These are phyloP conservation scores for Tripterygium wilfordii DNA, from an alignment of 177 flowering plant species.

Conservation along the genomic window DNA sequence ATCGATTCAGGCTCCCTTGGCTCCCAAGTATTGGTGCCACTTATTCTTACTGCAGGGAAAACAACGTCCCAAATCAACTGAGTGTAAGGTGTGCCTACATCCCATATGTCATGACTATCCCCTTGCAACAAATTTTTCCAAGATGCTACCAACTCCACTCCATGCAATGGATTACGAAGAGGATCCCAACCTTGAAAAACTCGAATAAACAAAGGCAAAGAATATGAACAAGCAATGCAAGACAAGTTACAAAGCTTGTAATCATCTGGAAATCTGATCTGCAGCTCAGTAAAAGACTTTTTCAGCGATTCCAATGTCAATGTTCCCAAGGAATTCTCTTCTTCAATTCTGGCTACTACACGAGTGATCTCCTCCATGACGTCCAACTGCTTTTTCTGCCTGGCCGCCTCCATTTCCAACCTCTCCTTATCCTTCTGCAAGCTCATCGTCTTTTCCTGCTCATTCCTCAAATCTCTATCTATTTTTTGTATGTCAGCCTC, in stretches of 20 bases:
- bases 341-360: conserved; percentile 34
- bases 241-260: conserved; percentile 76
- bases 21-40: conserved; percentile 83
- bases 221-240: conserved; percentile 70
- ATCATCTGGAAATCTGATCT: conserved; percentile 43
- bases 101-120: conserved; percentile 46
- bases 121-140: conserved; percentile 76
- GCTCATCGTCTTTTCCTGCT: conserved; percentile 60
- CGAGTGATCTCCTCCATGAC: conserved; percentile 47
- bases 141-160: conserved; percentile 42
- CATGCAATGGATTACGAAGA: conserved; percentile 62
- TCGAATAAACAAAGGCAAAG: conserved; percentile 64
- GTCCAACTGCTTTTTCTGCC: conserved; percentile 56
- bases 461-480: conserved; percentile 67
- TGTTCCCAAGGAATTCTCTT: conserved; percentile 41
- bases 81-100: conserved; percentile 51
- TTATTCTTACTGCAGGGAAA: conserved; percentile 78
- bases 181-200: conserved; percentile 96
- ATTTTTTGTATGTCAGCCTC: conserved; percentile 65
- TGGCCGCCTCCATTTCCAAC: conserved; percentile 42
- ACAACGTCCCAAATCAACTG: conserved; percentile 77
- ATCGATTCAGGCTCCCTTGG: conserved; percentile 90
- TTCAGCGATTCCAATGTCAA: conserved; percentile 66
- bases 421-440: conserved; percentile 71
- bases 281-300: conserved; percentile 44